Evolutionary conservation across 805 yeast genomes (phyloP).

Genomic region (Pichia membranifaciens): DNA sequence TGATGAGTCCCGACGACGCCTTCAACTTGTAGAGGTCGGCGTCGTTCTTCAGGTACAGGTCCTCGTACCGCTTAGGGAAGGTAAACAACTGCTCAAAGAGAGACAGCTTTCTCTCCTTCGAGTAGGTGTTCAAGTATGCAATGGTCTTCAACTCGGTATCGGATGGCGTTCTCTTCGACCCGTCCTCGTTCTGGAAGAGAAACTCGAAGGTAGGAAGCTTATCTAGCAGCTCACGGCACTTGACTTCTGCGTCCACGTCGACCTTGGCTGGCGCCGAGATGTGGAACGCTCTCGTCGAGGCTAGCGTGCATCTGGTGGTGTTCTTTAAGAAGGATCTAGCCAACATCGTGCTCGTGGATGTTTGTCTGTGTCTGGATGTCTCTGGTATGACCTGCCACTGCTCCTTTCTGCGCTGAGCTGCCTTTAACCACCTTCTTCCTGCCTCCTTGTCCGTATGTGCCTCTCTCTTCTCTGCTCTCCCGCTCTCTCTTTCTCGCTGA

Average conservation of each 20-base stretch:
- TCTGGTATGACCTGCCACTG: no score
- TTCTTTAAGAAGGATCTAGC: constrained; percentile 10
- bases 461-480: neutral
- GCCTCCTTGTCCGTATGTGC: neutral
- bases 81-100: constrained; percentile 36
- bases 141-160: constrained; percentile 68
- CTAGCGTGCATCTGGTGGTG: neutral
- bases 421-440: no score
- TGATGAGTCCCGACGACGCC: constrained; percentile 54
- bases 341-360: constrained; percentile 5
- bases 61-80: constrained; percentile 47
- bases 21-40: constrained; percentile 53
- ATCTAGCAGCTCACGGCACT: constrained; percentile 56
- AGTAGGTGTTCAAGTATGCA: constrained; percentile 62
- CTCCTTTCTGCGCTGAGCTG: no score
- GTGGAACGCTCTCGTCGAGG: constrained; percentile 12
- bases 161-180: constrained; percentile 61
- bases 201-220: constrained; percentile 58
- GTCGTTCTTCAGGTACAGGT: constrained; percentile 54
- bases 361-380: neutral
- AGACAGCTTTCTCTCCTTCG: constrained; percentile 50
- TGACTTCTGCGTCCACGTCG: constrained; percentile 39
- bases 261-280: constrained; percentile 9
- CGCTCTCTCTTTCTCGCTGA: neutral
- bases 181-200: constrained; percentile 70